Evolutionary conservation across 2,329 filamentous ascomycete genomes (phyloP).

Genomic region (Talaromyces atroroseus): DNA sequence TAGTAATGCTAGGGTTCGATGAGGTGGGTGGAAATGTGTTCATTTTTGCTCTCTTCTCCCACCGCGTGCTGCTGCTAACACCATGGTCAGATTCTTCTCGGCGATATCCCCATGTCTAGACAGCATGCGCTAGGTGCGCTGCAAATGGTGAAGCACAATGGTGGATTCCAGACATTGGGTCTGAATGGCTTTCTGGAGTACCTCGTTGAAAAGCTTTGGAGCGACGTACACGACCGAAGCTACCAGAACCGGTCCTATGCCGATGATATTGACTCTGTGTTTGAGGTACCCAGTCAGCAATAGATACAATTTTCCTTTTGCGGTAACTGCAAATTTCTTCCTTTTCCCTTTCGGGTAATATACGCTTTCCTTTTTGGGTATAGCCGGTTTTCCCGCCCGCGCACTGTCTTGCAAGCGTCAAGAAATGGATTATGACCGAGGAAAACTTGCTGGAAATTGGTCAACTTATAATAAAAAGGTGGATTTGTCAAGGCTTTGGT

Average conservation of each 20-base stretch:
- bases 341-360: neutral
- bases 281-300: neutral
- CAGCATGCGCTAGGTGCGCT: neutral
- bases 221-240: neutral
- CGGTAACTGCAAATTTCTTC: neutral
- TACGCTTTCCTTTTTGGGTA: neutral
- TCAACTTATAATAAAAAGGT: too few relatives aligned
- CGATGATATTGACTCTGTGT: too few relatives aligned
- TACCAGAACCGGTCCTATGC: neutral
- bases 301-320: neutral
- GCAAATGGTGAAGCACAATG: constrained; percentile 5
- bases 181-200: neutral
- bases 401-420: too few relatives aligned
- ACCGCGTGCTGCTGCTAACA: neutral
- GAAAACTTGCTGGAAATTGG: too few relatives aligned
- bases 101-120: neutral
- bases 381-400: neutral
- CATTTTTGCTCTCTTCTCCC: neutral
- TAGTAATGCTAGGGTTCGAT: constrained; percentile 2
- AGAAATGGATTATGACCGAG: too few relatives aligned
- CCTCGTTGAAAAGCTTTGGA: constrained; percentile 1
- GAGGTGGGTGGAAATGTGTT: neutral
- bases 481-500: too few relatives aligned
- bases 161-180: constrained; percentile 3
- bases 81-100: neutral